A percentile compares a stretch with the other conserved stretches of the same genome.
Conservation (phyloP, 1,284 basidiomycete species). For the Phellopilus nigrolimitatus region DNA sequence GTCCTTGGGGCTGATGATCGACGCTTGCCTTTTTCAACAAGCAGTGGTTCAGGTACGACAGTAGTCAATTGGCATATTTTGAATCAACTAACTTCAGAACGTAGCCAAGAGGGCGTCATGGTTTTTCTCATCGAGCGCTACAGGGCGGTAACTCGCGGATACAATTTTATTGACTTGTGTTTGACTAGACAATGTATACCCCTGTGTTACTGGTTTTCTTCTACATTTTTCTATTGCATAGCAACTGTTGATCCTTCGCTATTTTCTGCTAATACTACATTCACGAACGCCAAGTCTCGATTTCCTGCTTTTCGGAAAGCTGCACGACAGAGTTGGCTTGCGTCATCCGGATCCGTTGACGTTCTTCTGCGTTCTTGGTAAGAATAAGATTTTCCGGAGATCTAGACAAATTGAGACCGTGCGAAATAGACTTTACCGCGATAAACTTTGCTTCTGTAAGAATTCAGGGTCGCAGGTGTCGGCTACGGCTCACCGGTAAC, state of each 20-base stretch:
- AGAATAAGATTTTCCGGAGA: background rate
- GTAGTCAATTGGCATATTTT: slow-evolving; percentile 10
- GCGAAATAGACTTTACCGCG: background rate
- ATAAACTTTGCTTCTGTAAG: no score
- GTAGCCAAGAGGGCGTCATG: slow-evolving; percentile 82
- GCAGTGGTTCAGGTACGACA: slow-evolving; percentile 27
- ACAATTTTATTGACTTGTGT: slow-evolving; percentile 7
- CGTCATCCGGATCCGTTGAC: no score
- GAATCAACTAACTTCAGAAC: slow-evolving; percentile 16
- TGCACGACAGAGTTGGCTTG: no score
- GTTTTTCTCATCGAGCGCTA: slow-evolving; percentile 53
- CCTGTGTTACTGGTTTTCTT: background rate
- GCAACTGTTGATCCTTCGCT: background rate
- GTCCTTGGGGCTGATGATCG: slow-evolving; percentile 10
- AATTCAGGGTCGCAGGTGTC: no score
- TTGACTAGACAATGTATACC: slow-evolving; percentile 19
- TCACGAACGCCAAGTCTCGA: background rate
- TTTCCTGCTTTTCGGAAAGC: background rate
- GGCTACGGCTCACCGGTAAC: no score
- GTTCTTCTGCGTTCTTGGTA: no score
- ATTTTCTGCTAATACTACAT: slow-evolving; percentile 10
- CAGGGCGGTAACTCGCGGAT: slow-evolving; percentile 9
- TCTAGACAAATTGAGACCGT: slow-evolving; percentile 2
- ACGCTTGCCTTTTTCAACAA: slow-evolving; percentile 11
- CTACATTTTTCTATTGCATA: background rate